phyloP scores from a whole-genome alignment of 192 early-diverging fungal species.

The Entomortierella lignicola region DNA sequence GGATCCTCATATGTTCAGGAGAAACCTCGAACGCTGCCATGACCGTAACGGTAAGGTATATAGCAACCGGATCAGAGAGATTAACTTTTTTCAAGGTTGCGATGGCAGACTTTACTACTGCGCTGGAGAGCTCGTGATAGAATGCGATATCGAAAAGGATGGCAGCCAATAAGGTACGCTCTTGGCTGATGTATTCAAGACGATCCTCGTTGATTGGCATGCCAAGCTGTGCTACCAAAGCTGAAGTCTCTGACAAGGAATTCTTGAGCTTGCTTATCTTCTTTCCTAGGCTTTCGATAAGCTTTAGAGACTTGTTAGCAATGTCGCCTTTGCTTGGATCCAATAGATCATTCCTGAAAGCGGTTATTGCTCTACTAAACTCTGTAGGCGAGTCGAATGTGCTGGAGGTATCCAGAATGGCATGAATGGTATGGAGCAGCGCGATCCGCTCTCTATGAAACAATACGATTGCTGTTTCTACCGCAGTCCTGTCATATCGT shows the following conservation, averaged over 20 bases:
- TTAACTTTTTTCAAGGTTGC: slow-evolving; percentile 49
- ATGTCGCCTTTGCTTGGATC: slow-evolving; percentile 56
- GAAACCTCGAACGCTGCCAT: slow-evolving; percentile 58
- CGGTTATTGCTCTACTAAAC: slow-evolving; percentile 58
- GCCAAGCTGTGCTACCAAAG: slow-evolving; percentile 55
- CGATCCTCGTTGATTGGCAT: slow-evolving; percentile 54
- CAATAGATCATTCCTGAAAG: slow-evolving; percentile 56
- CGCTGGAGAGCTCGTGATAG: slow-evolving; percentile 46
- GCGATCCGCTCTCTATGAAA: slow-evolving; percentile 76
- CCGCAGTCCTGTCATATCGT: slow-evolving; percentile 66
- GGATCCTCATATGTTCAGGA: slow-evolving; percentile 40
- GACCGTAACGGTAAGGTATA: slow-evolving; percentile 51
- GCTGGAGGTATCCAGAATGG: slow-evolving; percentile 64
- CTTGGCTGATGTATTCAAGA: slow-evolving; percentile 53
- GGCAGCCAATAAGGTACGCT: slow-evolving; percentile 54
- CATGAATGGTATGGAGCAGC: slow-evolving; percentile 64
- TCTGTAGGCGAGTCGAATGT: slow-evolving; percentile 55
- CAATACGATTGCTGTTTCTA: slow-evolving; percentile 73
- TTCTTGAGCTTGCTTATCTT: slow-evolving; percentile 59
- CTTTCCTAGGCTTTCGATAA: slow-evolving; percentile 60
- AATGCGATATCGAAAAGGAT: slow-evolving; percentile 58
- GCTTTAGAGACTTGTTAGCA: slow-evolving; percentile 61
- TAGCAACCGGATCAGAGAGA: slow-evolving; percentile 50
- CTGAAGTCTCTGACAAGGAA: slow-evolving; percentile 60
- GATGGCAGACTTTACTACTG: slow-evolving; percentile 50